Base-by-base conservation (phyloP, 1,139 yeast genomes). In the Yamadazyma jaroonii region DNA sequence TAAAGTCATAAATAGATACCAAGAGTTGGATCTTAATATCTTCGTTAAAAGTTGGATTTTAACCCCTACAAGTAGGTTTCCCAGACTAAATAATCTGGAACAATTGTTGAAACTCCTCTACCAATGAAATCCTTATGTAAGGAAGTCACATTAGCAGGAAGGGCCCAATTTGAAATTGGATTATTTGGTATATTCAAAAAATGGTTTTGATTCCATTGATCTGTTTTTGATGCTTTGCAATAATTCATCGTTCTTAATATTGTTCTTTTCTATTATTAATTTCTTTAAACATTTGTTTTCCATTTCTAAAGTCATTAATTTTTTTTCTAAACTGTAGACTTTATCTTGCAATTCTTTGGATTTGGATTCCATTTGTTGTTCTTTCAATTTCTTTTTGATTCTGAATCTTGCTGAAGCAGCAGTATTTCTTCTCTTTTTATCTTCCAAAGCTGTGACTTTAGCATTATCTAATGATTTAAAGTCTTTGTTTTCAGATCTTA, bases 341-440 rank as follows among this genome's bases (percentile, higher is more conserved):
- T 77, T 59, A 25, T 83, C 86, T 48, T 76, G 77, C 44, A 88
- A 68, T 39, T 77, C 81, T 49, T 72, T 69, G 13, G 87, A 70
- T 39, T 75, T 77, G 31, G 71, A 69, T 59, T 87, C 95, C 82
- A 87, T 79, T 57, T 87, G 90, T 57, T 82, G 88, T 59, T 88
- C 96, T 54, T 85, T 82, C 58, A 81, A 51, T 67, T 86, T 88
- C 73, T 84, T 85, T 68, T 84, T 85, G 51, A 83, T 79, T 46
- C 95, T 70, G 67, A 86, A 83, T 42, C 94, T 66, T 1, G 92
- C 92, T 33, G 84, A 77, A 1, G 95, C 95, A 1, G 89, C 90
- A 0, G 92, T 83, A 61, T 84, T 84, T 46, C 90, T 72, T 35
- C 84, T 71, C 36, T 89, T 72, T 57, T 84, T 84, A 56, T 81